phyloP scores from a whole-genome alignment of 1,284 basidiomycete species.

The Leccinum cinnamomeum region DNA sequence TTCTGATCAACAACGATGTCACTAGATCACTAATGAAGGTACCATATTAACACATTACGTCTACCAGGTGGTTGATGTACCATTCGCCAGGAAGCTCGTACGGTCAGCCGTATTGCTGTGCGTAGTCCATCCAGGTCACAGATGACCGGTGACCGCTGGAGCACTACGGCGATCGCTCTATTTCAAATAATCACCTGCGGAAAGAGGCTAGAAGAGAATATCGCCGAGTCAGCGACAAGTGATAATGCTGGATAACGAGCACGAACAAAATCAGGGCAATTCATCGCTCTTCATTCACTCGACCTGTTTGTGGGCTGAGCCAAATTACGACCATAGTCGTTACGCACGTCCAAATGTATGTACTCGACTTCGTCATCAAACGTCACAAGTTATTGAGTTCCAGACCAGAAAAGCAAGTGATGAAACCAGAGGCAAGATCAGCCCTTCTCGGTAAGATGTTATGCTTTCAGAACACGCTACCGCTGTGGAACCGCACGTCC shows the following conservation, averaged over 20 bases:
- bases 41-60: neutral
- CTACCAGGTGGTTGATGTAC: neutral
- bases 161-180: neutral
- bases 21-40: neutral
- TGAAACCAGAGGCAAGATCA: conserved; percentile 14
- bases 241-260: neutral
- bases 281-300: conserved; percentile 8
- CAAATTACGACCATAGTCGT: neutral
- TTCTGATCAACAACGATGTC: neutral
- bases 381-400: conserved; percentile 13
- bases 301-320: neutral
- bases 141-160: neutral
- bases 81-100: neutral
- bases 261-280: conserved; percentile 20
- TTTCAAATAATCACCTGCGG: neutral
- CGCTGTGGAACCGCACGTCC: conserved; percentile 15
- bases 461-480: conserved; percentile 4
- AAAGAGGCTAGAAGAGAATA: neutral
- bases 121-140: neutral
- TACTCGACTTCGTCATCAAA: conserved; percentile 17
- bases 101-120: neutral
- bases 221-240: conserved; percentile 5
- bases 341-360: neutral
- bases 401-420: conserved; percentile 21
- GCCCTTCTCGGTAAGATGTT: neutral